Evolutionary conservation across 148 eudicot species (phyloP).

Genomic region (Diospyros lotus): DNA sequence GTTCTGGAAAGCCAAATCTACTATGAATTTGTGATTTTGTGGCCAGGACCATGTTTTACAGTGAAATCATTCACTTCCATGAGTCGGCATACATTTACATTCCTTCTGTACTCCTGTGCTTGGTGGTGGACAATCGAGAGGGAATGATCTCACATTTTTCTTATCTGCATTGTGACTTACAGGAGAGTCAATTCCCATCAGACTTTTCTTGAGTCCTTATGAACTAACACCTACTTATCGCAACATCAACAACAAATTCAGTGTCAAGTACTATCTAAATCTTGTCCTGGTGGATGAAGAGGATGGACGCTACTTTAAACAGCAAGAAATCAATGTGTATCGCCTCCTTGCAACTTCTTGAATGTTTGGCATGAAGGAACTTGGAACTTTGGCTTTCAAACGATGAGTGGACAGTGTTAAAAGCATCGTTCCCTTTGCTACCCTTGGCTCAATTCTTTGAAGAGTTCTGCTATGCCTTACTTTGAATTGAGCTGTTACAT

Average conservation of each 20-base stretch:
- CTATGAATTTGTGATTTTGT: too few relatives aligned
- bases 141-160: slow-evolving; percentile 1
- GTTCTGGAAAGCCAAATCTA: too few relatives aligned
- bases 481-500: too few relatives aligned
- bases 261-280: slow-evolving; percentile 84
- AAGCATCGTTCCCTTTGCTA: too few relatives aligned
- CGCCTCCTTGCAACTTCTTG: slow-evolving; percentile 58
- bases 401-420: too few relatives aligned
- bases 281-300: slow-evolving; percentile 93
- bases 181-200: slow-evolving; percentile 93
- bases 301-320: slow-evolving; percentile 90
- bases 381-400: background rate
- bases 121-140: background rate
- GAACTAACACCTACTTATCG: slow-evolving; percentile 88
- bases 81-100: too few relatives aligned
- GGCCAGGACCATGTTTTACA: too few relatives aligned
- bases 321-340: slow-evolving; percentile 78
- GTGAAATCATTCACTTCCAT: too few relatives aligned
- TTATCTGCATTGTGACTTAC: slow-evolving; percentile 6
- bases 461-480: too few relatives aligned
- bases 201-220: slow-evolving; percentile 87
- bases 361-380: background rate
- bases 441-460: too few relatives aligned
- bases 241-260: slow-evolving; percentile 92
- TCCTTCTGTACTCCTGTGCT: background rate